Base-by-base conservation (phyloP, 2,329 filamentous ascomycete species). In the Trichoderma guizhouense region DNA sequence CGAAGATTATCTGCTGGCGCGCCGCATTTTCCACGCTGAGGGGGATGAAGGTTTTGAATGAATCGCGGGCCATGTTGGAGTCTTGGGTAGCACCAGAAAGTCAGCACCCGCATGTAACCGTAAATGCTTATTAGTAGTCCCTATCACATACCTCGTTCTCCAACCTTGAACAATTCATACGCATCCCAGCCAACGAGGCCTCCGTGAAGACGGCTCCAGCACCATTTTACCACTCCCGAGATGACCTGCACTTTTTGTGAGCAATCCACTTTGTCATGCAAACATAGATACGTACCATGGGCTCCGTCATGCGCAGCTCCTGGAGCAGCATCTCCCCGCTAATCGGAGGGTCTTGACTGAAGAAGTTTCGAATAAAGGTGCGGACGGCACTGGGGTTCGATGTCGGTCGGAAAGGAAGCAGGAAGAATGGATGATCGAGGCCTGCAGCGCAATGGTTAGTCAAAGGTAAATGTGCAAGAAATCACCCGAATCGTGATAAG, bases 141-240 rank as follows among this genome's bases (percentile, higher is more conserved):
- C 8, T 28, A 39, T 18, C 53, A 71, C 82, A 63, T 88, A 97
- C 94, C 94, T 85, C 92, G 89, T 84, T 99, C 96, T 79, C 96
- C 96, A 75, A 97, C 91, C 78, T 93, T 94, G 86, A 99, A 99
- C 26, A 97, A 88, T 80, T 98, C 95, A 79, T 99, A 99, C 55
- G 94, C 94, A 78, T 98, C 94, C 96, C 96, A 98, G 72, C 94
- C 94, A 43, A 99, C 95, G 15, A 99, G 91, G 78, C 96, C 96
- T 72, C 94, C 94, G 55, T 92, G 90, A 65, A 99, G 85, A 83
- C 96, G 90, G 80, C 93, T 95, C 96, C 96, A 99, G 82, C 95
- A 98, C 96, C 96, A 99, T 85, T 98, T 99, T 75, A 96, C 87
- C 55, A 98, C 94, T 77, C 95, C 96, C 75, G 94, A 95, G 69